These are phyloP conservation scores for Aspergillus luchuensis DNA, from an alignment of 2,329 filamentous ascomycete genomes.

Conservation along the genomic window DNA sequence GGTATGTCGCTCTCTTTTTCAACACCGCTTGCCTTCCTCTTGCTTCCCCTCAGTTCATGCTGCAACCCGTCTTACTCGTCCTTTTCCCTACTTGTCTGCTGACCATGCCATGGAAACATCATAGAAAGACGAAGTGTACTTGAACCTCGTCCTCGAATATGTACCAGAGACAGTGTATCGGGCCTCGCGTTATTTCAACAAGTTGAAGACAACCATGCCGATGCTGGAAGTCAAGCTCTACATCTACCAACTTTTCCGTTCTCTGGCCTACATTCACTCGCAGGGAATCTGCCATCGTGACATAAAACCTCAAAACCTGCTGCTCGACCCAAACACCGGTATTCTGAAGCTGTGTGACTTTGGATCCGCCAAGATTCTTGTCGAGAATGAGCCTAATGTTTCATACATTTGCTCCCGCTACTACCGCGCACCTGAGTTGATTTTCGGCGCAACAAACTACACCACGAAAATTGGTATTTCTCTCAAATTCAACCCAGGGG, in stretches of 20 bases:
- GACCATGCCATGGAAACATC: conserved; percentile 5
- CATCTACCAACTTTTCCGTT: conserved; percentile 98
- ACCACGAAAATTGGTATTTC: conserved; percentile 96
- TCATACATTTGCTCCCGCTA: conserved; percentile 99
- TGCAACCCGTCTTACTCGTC: background rate
- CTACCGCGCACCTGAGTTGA: conserved; percentile 95
- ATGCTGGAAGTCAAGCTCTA: conserved; percentile 99
- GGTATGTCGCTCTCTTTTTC: conserved; percentile 57
- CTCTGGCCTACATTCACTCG: conserved; percentile 97
- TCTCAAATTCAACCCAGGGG: background rate
- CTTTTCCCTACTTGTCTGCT: conserved; percentile 5
- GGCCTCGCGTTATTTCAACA: conserved; percentile 98
- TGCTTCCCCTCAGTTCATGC: conserved; percentile 1
- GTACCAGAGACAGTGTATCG: conserved; percentile 98
- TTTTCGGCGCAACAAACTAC: conserved; percentile 98
- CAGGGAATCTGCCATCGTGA: conserved; percentile 99
- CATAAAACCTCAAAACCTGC: conserved; percentile 97
- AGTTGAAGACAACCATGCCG: conserved; percentile 99
- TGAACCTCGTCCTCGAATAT: conserved; percentile 97
- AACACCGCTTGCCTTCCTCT: background rate
- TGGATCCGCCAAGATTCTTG: conserved; percentile 95
- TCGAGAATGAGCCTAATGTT: conserved; percentile 98
- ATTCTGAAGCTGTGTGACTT: conserved; percentile 98
- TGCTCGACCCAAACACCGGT: conserved; percentile 87
- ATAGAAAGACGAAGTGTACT: conserved; percentile 96